A percentile compares a stretch with the other conserved stretches of the same genome.
phyloP scores from a whole-genome alignment of 257 asterid species.

The Phtheirospermum japonicum region DNA sequence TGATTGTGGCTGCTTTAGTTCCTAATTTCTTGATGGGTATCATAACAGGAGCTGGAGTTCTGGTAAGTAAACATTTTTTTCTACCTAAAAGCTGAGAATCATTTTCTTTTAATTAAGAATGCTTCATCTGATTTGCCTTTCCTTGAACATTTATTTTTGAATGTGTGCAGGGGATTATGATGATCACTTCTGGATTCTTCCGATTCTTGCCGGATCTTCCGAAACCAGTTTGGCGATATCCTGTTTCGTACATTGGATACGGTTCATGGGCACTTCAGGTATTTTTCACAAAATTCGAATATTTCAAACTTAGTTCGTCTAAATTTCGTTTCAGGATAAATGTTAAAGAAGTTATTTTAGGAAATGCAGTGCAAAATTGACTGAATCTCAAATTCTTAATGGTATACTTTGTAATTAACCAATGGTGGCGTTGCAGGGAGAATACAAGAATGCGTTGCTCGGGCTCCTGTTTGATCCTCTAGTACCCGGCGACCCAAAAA shows the following conservation, averaged over 20 bases:
- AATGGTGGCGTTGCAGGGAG: too few relatives aligned
- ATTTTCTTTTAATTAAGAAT: background rate
- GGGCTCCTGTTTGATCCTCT: conserved; percentile 65
- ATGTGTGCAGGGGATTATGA: conserved; percentile 80
- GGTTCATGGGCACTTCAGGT: conserved; percentile 98
- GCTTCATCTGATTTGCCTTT: too few relatives aligned
- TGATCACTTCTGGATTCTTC: conserved; percentile 97
- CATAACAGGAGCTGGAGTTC: conserved; percentile 95
- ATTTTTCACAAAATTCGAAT: background rate
- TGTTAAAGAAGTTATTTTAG: background rate
- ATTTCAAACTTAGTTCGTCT: background rate
- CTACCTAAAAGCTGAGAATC: too few relatives aligned
- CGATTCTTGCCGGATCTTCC: conserved; percentile 85
- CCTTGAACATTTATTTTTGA: background rate
- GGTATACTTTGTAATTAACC: too few relatives aligned
- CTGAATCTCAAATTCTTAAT: too few relatives aligned
- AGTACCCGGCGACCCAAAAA: conserved; percentile 47
- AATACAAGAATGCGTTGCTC: conserved; percentile 60
- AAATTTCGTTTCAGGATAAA: background rate
- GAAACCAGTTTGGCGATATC: conserved; percentile 84
- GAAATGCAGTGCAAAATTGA: background rate
- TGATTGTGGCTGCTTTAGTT: conserved; percentile 91
- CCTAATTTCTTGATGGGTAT: conserved; percentile 98
- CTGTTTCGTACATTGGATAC: conserved; percentile 68
- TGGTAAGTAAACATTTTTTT: conserved; percentile 46